Evolutionary conservation across 140 eudicot species (phyloP).

Genomic region (Oenanthe javanica): DNA sequence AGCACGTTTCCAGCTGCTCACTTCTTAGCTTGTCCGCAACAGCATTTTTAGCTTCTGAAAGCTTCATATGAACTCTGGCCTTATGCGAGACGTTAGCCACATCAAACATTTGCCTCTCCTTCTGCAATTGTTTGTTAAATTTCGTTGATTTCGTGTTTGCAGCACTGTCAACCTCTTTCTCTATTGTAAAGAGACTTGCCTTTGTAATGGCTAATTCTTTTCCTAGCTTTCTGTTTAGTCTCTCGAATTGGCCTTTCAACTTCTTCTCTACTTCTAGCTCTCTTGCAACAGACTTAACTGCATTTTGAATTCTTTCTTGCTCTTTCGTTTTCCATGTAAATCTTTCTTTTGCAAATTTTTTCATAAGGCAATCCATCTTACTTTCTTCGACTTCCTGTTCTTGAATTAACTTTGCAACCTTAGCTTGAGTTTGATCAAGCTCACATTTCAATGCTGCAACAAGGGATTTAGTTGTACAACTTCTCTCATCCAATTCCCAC

Average conservation of each 20-base stretch:
- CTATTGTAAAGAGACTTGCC: slow-evolving; percentile 27
- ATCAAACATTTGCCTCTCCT: slow-evolving; percentile 76
- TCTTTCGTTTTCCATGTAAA: slow-evolving; percentile 37
- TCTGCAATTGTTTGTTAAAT: slow-evolving; percentile 57
- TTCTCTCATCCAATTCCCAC: slow-evolving; percentile 33
- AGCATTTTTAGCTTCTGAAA: slow-evolving; percentile 64
- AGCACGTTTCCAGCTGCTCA: slow-evolving; percentile 43
- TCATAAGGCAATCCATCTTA: slow-evolving; percentile 25
- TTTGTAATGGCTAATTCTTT: slow-evolving; percentile 55
- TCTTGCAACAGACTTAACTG: slow-evolving; percentile 34
- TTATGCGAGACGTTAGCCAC: slow-evolving; percentile 65
- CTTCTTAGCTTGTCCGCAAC: slow-evolving; percentile 43
- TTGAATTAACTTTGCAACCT: slow-evolving; percentile 43
- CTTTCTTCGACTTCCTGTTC: slow-evolving; percentile 30
- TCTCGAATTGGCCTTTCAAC: slow-evolving; percentile 59
- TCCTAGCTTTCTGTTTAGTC: slow-evolving; percentile 76
- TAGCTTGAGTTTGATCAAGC: slow-evolving; percentile 51
- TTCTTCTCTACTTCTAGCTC: slow-evolving; percentile 63
- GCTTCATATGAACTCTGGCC: slow-evolving; percentile 91
- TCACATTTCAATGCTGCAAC: slow-evolving; percentile 60
- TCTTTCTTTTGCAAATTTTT: slow-evolving; percentile 37
- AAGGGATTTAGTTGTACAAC: slow-evolving; percentile 43
- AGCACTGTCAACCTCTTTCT: slow-evolving; percentile 37
- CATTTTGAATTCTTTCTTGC: slow-evolving; percentile 44
- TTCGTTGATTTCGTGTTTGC: slow-evolving; percentile 46